These are phyloP conservation scores for Globisporangium carolinianum DNA, from an alignment of 352 stramenopile species.

Conservation along the genomic window DNA sequence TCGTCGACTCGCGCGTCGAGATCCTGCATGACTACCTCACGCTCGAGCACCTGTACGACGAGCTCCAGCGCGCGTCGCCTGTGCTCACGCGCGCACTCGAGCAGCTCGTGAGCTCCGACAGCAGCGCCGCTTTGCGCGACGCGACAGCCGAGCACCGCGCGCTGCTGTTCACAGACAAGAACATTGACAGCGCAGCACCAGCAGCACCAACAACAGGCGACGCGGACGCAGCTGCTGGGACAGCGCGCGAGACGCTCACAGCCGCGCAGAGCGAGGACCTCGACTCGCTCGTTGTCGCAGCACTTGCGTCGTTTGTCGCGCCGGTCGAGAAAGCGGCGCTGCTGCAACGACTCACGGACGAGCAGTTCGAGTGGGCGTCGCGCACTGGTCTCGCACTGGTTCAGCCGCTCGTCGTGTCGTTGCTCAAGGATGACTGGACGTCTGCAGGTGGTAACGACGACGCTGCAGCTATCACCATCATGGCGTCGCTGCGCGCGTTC, in stretches of 20 bases:
- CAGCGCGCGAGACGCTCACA: constrained; percentile 4
- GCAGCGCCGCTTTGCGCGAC: not conserved
- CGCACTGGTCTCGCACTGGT: constrained; percentile 10
- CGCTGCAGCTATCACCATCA: not conserved
- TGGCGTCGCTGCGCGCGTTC: constrained; percentile 9
- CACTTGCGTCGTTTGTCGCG: constrained; percentile 11
- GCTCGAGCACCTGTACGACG: constrained; percentile 39
- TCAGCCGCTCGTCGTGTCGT: constrained; percentile 15
- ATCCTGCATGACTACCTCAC: constrained; percentile 34
- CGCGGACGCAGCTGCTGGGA: not conserved
- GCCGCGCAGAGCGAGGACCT: constrained; percentile 10
- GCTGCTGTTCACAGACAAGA: constrained; percentile 33
- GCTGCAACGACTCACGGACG: constrained; percentile 9
- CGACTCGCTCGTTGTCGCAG: constrained; percentile 13
- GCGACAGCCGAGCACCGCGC: constrained; percentile 19
- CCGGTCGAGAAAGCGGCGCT: constrained; percentile 4
- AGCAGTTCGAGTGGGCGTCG: constrained; percentile 12
- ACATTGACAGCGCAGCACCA: constrained; percentile 3
- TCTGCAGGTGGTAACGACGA: not conserved
- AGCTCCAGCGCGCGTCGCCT: constrained; percentile 18
- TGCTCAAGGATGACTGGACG: constrained; percentile 11
- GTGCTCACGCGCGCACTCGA: constrained; percentile 7
- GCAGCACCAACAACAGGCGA: not conserved
- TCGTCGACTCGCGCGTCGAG: constrained; percentile 30
- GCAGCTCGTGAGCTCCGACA: constrained; percentile 7